Evolutionary conservation across 805 yeast genomes (phyloP).

Genomic region (Huiozyma sinensis): DNA sequence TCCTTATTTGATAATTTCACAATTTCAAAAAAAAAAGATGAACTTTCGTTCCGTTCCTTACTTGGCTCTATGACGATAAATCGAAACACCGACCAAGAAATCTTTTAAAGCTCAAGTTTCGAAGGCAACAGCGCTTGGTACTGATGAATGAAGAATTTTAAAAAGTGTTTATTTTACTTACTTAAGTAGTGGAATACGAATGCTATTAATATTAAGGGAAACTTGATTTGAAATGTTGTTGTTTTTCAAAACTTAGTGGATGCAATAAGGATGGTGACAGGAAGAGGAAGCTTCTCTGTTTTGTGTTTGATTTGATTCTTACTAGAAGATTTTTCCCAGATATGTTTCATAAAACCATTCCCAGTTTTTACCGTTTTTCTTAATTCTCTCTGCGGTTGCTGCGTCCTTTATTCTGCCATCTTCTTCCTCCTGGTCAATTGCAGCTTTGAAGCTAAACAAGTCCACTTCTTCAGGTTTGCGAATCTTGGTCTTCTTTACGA

Average conservation of each 20-base stretch:
- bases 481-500: conserved; percentile 38
- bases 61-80: no score
- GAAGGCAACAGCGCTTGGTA: no score
- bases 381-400: conserved; percentile 21
- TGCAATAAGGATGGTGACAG: not conserved
- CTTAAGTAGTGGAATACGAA: no score
- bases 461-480: conserved; percentile 50
- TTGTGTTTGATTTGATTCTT: not conserved
- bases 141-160: no score
- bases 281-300: not conserved
- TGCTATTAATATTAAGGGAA: no score
- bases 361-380: conserved; percentile 24
- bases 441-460: conserved; percentile 21
- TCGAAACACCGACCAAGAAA: no score
- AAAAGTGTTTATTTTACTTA: no score
- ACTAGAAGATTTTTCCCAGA: conserved; percentile 40
- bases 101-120: no score
- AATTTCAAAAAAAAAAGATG: no score
- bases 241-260: not conserved
- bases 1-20: no score
- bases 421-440: conserved; percentile 25
- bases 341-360: conserved; percentile 40
- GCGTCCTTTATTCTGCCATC: conserved; percentile 24
- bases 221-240: no score
- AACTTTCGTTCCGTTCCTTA: no score